Conservation (phyloP, 2,329 filamentous ascomycete genomes). For the Penicillium freii region DNA sequence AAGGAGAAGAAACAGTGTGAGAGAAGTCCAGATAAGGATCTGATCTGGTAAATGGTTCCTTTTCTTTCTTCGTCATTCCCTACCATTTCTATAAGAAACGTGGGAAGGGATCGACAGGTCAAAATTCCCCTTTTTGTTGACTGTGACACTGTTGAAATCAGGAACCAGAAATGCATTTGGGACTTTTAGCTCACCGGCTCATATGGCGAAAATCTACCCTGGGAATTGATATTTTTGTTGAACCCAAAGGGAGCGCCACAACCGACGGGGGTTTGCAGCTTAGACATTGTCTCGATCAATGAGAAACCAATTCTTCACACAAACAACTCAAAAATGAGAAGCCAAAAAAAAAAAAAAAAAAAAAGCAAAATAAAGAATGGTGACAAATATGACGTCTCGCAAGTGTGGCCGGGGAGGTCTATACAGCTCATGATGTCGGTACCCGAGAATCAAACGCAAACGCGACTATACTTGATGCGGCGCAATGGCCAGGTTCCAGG, state of each 20-base stretch:
- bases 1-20: conserved; percentile 31
- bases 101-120: conserved; percentile 10
- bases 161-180: conserved; percentile 43
- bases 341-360: conserved; percentile 1
- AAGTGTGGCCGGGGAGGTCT: background rate
- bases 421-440: conserved; percentile 5
- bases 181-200: conserved; percentile 38
- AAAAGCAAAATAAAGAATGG: conserved; percentile 1
- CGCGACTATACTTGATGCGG: conserved; percentile 16
- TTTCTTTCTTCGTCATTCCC: background rate
- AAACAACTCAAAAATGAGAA: conserved; percentile 6
- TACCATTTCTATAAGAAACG: conserved; percentile 2
- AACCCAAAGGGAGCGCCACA: conserved; percentile 17
- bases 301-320: background rate
- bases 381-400: conserved; percentile 14
- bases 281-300: conserved; percentile 23
- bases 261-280: conserved; percentile 22
- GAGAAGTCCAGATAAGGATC: conserved; percentile 36
- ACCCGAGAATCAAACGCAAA: conserved; percentile 17
- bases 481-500: conserved; percentile 12
- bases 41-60: conserved; percentile 39
- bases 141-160: conserved; percentile 17
- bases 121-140: conserved; percentile 8
- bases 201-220: conserved; percentile 41
- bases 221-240: conserved; percentile 37